Base-by-base conservation (phyloP, 1,284 basidiomycete species). In the Dichomitus squalens region DNA sequence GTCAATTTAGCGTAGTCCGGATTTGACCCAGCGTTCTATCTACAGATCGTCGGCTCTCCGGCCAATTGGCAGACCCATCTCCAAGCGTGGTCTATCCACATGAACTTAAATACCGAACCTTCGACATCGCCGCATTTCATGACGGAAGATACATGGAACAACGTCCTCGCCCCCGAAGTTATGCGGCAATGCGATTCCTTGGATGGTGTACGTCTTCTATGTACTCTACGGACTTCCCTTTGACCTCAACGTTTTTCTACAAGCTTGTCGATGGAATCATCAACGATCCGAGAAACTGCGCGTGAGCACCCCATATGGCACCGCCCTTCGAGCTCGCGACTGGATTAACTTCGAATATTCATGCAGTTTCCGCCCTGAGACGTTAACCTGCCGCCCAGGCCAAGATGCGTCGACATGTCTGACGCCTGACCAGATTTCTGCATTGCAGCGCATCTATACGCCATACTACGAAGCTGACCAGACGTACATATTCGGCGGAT, bases 241-340 rank as follows among this genome's bases (percentile, higher is more conserved):
- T 49, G 39, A 59, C 21, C 27, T 40, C 33, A 48, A 6, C 38
- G 21, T 6, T 1, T 40, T 47, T 25, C 16, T 46, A 48, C 21
- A 44, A 70, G 67, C 46, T 70, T 12, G 49, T 48, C 2, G 73
- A 75, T 53, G 70, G 71, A 3, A 70, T 75, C 58, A 70, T 75
- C 52, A 70, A 66, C 47, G 69, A 73, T 40, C 73, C 74, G 1
- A 66, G 66, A 38, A 58, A 58, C 14, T 76, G 75, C 68, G 59
- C 65, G 60, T 68, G 31, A 49, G 21, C 16, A 4, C 29, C 29
- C 29, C 4, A 25, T 23, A 7, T 9, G 18, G n/a, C 21, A 16
- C 6, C 9, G 6, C 31, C 23, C 21, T 4, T 12, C 12, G 16
- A 14, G 29, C 41, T 47, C 52, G 44, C 29, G 14, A 4, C 14